Evolutionary conservation across 73 alveolate genomes (phyloP).

Genomic region (Strombidium stylifer): DNA sequence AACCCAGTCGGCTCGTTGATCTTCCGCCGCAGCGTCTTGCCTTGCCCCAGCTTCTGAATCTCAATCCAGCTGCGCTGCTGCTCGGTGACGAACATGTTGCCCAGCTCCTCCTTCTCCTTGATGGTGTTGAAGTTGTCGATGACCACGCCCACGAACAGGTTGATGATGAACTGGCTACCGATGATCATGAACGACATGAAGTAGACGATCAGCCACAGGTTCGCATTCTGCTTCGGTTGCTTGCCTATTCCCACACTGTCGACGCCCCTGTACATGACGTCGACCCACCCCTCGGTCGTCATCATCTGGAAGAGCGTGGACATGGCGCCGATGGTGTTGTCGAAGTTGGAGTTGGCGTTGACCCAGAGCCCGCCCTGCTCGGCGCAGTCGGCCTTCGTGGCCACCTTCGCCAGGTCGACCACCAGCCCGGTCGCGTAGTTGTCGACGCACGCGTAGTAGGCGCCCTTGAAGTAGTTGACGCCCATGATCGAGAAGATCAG

Average conservation of each 20-base stretch:
- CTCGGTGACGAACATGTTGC: constrained; percentile 30
- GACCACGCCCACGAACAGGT: constrained; percentile 40
- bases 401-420: no score
- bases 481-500: no score
- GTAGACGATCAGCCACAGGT: background rate
- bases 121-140: constrained; percentile 19
- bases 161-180: constrained; percentile 31
- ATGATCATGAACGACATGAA: constrained; percentile 30
- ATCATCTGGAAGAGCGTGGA: background rate
- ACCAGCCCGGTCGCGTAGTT: background rate
- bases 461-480: constrained; percentile 29
- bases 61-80: constrained; percentile 31
- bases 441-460: background rate
- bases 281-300: background rate
- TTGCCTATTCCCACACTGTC: constrained; percentile 30
- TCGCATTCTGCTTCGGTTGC: constrained; percentile 11
- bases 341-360: background rate
- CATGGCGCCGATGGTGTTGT: background rate
- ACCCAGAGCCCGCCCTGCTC: background rate
- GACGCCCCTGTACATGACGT: constrained; percentile 14
- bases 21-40: background rate
- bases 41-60: background rate
- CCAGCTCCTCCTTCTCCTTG: constrained; percentile 33
- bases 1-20: background rate
- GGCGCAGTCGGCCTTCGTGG: background rate